Evolutionary conservation across 1,284 basidiomycete genomes (phyloP).

Genomic region (Sporisorium scitamineum): DNA sequence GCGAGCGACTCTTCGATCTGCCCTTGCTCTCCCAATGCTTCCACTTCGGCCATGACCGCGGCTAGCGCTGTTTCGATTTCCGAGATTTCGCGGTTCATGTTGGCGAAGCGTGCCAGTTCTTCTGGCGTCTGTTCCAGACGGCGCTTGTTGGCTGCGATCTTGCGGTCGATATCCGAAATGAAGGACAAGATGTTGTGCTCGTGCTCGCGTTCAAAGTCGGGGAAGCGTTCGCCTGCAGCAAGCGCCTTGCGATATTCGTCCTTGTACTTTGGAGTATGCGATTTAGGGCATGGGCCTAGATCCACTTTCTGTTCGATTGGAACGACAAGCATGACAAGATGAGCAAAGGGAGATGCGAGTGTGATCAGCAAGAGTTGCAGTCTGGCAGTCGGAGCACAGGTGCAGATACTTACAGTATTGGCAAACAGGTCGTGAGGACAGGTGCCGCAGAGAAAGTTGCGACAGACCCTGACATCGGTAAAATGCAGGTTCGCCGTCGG

Average conservation of each 20-base stretch:
- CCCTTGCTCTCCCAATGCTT: slow-evolving; percentile 94
- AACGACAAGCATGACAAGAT: neutral
- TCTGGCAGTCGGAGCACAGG: neutral
- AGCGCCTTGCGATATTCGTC: slow-evolving; percentile 87
- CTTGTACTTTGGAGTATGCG: slow-evolving; percentile 93
- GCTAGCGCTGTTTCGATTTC: slow-evolving; percentile 99
- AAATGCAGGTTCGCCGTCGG: slow-evolving; percentile 79
- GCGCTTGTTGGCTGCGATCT: slow-evolving; percentile 92
- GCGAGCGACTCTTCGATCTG: slow-evolving; percentile 98
- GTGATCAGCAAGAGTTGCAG: neutral
- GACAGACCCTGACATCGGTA: slow-evolving; percentile 98
- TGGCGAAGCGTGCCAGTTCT: slow-evolving; percentile 98
- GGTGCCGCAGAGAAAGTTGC: slow-evolving; percentile 96
- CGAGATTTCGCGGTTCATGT: slow-evolving; percentile 98
- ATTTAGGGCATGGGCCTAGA: slow-evolving; percentile 95
- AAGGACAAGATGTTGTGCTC: slow-evolving; percentile 94
- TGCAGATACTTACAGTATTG: slow-evolving; percentile 76
- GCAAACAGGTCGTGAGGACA: slow-evolving; percentile 98
- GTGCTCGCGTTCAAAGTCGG: slow-evolving; percentile 73
- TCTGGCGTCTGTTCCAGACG: slow-evolving; percentile 98
- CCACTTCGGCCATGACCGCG: slow-evolving; percentile 97
- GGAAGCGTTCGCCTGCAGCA: slow-evolving; percentile 73
- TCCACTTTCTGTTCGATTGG: slow-evolving; percentile 83
- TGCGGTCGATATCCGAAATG: slow-evolving; percentile 96
- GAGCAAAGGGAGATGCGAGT: neutral